Evolutionary conservation across 805 yeast genomes (phyloP), one percentile per base, ranked within the genome.

Genomic region (Starmera pachycereana): DNA sequence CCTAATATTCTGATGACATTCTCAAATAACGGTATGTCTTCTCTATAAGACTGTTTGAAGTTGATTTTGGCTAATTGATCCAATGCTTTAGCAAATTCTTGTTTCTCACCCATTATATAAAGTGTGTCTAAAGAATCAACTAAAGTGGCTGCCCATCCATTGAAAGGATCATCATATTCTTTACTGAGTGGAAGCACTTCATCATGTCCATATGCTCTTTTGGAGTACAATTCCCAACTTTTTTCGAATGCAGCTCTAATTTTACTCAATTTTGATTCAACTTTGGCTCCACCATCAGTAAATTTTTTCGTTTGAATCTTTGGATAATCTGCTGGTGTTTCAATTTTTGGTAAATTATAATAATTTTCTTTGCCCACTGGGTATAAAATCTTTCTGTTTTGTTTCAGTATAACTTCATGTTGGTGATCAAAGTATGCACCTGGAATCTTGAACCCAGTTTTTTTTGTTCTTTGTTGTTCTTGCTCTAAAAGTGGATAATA

Each of bases 71-170:
- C 44, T 8, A 76, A 52, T 41, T 54, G 60, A 1, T 54, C 45
- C 4, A 70, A 47, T 0, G 71, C 72, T 16, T 56, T 59, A 4
- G 56, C 44, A 35, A 68, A 63, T 39, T 71, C 70, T 3, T 55
- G 54, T 4, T 50, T 46, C 35, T 71, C 57, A 8, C 58, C 68
- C 68, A 74, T 63, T n/a, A 76, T 52, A 39, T 55, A 57, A 35
- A 76, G 49, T 1, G 79, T 68, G 46, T 76, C 81, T 30, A 76
- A 49, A 1, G 76, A 58, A 43, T 76, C 81, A 6, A 76, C 59
- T 14, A 68, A 36, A 3, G 74, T 64, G 5, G 73, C 58, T 6
- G 76, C 70, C 78, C 77, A 73, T 2, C 74, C 74, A 34, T 62
- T 59, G 44, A 70, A 68, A 2, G 73, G 62, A 41, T 69, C 65